Evolutionary conservation across 768 basidiomycete genomes (phyloP).

Genomic region (Suillus bovinus): DNA sequence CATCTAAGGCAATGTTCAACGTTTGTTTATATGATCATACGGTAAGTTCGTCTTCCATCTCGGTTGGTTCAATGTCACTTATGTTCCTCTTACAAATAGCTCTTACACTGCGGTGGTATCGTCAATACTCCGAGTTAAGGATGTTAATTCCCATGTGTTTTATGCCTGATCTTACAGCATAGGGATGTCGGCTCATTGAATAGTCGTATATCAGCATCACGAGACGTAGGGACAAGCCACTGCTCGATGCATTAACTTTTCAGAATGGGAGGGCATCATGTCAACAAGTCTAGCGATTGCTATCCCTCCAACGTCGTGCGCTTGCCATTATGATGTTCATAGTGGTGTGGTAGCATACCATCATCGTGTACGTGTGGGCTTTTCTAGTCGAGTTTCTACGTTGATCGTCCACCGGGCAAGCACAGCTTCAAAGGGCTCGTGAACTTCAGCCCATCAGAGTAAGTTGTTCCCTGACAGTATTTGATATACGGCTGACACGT

Average conservation of each 20-base stretch:
- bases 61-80: too few relatives aligned
- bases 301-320: too few relatives aligned
- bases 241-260: not conserved
- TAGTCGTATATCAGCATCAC: not conserved
- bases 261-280: too few relatives aligned
- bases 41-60: too few relatives aligned
- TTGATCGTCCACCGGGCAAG: not conserved
- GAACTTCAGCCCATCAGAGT: not conserved
- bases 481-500: not conserved
- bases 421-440: not conserved
- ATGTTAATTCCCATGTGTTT: not conserved
- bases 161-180: not conserved
- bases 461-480: not conserved
- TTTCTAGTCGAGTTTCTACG: not conserved
- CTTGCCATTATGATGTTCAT: not conserved
- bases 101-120: not conserved
- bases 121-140: not conserved
- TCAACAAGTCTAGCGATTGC: too few relatives aligned
- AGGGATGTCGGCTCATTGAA: not conserved
- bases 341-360: not conserved
- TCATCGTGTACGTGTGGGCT: not conserved
- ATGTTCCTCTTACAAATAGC: not conserved
- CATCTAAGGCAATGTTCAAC: too few relatives aligned
- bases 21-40: too few relatives aligned
- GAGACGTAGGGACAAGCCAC: not conserved